Evolutionary conservation across 208 protist genomes (phyloP).

Genomic region (Leptomonas pyrrhocoris): DNA sequence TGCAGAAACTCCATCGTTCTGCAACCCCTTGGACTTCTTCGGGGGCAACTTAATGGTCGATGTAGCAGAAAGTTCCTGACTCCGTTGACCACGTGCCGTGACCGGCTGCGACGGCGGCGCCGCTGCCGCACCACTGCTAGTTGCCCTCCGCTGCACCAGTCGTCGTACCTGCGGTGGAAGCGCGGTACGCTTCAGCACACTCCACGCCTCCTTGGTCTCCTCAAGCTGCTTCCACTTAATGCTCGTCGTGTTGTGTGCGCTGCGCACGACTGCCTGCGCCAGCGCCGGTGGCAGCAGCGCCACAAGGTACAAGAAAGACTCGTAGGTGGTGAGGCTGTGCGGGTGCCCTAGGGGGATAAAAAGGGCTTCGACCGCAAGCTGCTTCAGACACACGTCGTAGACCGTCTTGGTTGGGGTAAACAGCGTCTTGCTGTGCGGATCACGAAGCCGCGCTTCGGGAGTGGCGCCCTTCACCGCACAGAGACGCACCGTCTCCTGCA

Average conservation of each 20-base stretch:
- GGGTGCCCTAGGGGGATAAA: conserved; percentile 58
- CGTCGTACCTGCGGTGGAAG: conserved; percentile 31
- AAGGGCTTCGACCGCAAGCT: conserved; percentile 47
- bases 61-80: conserved; percentile 2
- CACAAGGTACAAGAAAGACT: conserved; percentile 46
- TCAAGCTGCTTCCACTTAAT: conserved; percentile 52
- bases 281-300: conserved; percentile 33
- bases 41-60: conserved; percentile 18
- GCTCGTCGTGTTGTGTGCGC: conserved; percentile 26
- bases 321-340: conserved; percentile 54
- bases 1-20: neutral
- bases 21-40: conserved; percentile 5
- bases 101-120: conserved; percentile 1
- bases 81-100: conserved; percentile 1
- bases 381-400: conserved; percentile 55
- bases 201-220: conserved; percentile 46
- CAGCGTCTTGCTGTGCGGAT: conserved; percentile 39
- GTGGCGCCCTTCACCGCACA: conserved; percentile 52
- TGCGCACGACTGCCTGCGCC: conserved; percentile 14
- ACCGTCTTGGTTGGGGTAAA: conserved; percentile 52
- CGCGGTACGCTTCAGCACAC: conserved; percentile 42
- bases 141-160: conserved; percentile 5
- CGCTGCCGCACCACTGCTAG: neutral
- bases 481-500: conserved; percentile 56
- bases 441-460: conserved; percentile 36